Conservation (phyloP, 495 filamentous ascomycete genomes). For the Lophium mytilinum region DNA sequence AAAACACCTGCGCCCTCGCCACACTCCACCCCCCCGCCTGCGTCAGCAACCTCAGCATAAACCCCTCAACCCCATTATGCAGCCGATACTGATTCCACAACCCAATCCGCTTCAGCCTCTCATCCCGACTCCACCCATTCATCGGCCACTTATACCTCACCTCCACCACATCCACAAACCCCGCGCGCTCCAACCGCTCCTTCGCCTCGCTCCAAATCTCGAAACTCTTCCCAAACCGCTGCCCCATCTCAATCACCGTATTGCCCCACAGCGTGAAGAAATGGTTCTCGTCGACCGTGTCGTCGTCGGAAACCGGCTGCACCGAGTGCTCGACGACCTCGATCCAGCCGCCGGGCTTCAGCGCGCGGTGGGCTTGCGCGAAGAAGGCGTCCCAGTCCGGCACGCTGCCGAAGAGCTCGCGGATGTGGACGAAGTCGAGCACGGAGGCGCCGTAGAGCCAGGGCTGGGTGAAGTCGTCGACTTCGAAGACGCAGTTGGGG, state of each 20-base stretch:
- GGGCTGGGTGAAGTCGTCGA: constrained; percentile 43
- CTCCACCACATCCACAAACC: constrained; percentile 25
- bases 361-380: constrained; percentile 18
- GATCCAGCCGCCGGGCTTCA: constrained; percentile 29
- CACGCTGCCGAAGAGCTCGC: constrained; percentile 25
- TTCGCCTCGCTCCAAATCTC: constrained; percentile 16
- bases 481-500: constrained; percentile 52
- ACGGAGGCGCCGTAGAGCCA: constrained; percentile 39
- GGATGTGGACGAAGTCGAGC: constrained; percentile 32
- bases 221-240: constrained; percentile 24
- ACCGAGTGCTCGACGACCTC: constrained; percentile 27
- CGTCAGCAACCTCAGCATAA: constrained; percentile 20
- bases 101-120: constrained; percentile 21
- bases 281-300: constrained; percentile 12
- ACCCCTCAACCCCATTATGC: constrained; percentile 23
- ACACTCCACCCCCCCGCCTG: constrained; percentile 16
- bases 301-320: constrained; percentile 19
- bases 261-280: constrained; percentile 23
- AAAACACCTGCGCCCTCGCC: constrained; percentile 14
- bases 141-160: constrained; percentile 20
- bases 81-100: constrained; percentile 20
- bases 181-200: constrained; percentile 19
- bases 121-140: constrained; percentile 19
- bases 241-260: constrained; percentile 17
- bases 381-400: constrained; percentile 27